Conservation (phyloP, 2,329 filamentous ascomycete genomes). For the Bimuria novae-zelandiae region DNA sequence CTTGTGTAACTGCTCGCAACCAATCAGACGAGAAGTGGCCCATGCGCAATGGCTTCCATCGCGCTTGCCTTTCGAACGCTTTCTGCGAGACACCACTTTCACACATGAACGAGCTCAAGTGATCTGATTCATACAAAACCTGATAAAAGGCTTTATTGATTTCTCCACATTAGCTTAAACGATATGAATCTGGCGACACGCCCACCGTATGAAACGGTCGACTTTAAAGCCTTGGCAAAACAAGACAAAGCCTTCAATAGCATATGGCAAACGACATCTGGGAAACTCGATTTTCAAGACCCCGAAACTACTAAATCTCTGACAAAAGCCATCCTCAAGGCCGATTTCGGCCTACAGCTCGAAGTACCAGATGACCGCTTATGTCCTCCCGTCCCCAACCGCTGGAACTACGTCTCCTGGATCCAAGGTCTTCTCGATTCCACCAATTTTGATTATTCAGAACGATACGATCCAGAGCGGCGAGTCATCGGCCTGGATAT, state of each 20-base stretch:
- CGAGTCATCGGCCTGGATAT: conserved; percentile 76
- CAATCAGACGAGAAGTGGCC: conserved; percentile 24
- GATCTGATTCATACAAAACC: too few species aligned
- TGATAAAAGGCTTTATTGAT: too few species aligned
- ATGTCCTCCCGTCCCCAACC: conserved; percentile 76
- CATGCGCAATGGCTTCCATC: conserved; percentile 20
- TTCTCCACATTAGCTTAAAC: neutral
- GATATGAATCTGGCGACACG: conserved; percentile 33
- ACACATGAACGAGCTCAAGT: neutral
- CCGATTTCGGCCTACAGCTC: conserved; percentile 74
- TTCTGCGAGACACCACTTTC: neutral
- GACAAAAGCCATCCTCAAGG: conserved; percentile 75
- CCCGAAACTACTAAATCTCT: conserved; percentile 74
- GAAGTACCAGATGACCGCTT: conserved; percentile 77
- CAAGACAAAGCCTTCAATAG: conserved; percentile 64
- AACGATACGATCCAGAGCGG: conserved; percentile 55
- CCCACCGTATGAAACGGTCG: conserved; percentile 59
- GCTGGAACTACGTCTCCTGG: conserved; percentile 91
- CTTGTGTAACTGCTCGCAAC: neutral
- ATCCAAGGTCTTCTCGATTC: conserved; percentile 80
- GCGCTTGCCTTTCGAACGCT: neutral
- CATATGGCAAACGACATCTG: conserved; percentile 50
- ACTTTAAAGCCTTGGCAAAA: conserved; percentile 65
- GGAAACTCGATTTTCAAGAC: conserved; percentile 78
- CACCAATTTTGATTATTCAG: conserved; percentile 54